phyloP scores from a whole-genome alignment of 805 yeast genomes.

The Cyberlindnera japonica region DNA sequence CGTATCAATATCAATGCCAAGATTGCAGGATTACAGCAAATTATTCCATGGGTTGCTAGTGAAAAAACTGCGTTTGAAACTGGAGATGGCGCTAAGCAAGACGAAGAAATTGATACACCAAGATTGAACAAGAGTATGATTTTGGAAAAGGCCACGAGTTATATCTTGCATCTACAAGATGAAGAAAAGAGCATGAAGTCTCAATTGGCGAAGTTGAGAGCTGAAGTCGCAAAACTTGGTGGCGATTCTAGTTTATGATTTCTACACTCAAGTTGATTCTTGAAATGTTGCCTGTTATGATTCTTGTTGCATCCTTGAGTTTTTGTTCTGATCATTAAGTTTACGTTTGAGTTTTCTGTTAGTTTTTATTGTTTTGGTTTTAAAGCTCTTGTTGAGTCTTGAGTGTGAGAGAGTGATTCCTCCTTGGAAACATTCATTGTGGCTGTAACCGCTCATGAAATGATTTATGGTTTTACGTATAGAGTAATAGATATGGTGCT shows the following conservation, averaged over 20 bases:
- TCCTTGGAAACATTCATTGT: no score
- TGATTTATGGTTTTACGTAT: conserved; percentile 14
- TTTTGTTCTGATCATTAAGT: no score
- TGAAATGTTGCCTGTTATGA: no score
- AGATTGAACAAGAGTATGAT: conserved; percentile 64
- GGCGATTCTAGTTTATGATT: conserved; percentile 12
- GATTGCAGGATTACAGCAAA: conserved; percentile 61
- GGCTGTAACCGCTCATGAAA: conserved; percentile 1
- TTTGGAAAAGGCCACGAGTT: conserved; percentile 64
- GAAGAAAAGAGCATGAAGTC: conserved; percentile 38
- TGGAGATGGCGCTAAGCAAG: conserved; percentile 19
- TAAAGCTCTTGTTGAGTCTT: no score
- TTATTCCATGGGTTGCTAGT: conserved; percentile 63
- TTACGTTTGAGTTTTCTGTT: no score
- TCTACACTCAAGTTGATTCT: no score
- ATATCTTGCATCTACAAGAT: conserved; percentile 50
- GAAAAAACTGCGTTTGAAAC: conserved; percentile 63
- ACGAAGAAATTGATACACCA: conserved; percentile 27
- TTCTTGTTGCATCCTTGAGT: no score
- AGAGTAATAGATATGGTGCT: conserved; percentile 7
- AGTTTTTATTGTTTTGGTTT: no score
- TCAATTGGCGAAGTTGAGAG: conserved; percentile 29
- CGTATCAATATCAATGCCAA: conserved; percentile 69
- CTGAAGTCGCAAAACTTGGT: conserved; percentile 26
- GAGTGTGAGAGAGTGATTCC: no score